Base-by-base conservation (phyloP, 2,329 filamentous ascomycete genomes). In the Didymosphaeria variabile region DNA sequence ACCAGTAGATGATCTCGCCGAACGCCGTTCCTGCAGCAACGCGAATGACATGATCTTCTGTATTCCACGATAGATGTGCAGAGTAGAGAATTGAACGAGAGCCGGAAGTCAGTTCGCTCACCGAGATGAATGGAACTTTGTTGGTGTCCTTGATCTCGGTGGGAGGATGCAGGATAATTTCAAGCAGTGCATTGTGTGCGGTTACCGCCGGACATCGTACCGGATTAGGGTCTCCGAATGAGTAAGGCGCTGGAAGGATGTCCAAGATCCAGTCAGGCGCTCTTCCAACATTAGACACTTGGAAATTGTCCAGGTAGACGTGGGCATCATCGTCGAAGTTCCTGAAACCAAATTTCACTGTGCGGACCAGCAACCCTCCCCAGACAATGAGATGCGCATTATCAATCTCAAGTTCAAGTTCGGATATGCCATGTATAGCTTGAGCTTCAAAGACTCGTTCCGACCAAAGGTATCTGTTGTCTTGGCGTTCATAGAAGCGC, bases 1-100 rank as follows among this genome's bases (percentile, higher is more conserved):
- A 91, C 95, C 95, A 98, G 17, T 97, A 86, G 40, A 97, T 84
- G 36, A 99, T 91, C 77, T 98, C 94, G 3, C 95, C 95, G 78
- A 98, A 98, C 1, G 94, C 93, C 0, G 95, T 98, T 1, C 95
- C 95, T 3, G 91, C 91, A 7, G 93, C 92, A 54, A 97, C 86
- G 21, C 97, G 84, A 49, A 97, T 82, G 26, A 29, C 26, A 55
- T 83, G 82, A 47, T 83, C 81, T 6, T 77, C 57, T 7, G 84
- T 83, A 8, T 88, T 78, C 85, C 90, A 92, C 42, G 84, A 79
- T 19, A 97, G 78, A 71, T 91, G 87, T 5, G 93, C 94, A 17
- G 93, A 92, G 77, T 97, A 99, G 8, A 99, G 84, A 57, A 97
- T 93, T 1, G 93, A 94, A 46, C 91, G 87, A 8, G 94, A 91